These are phyloP conservation scores for Aureobasidium namibiae DNA, from an alignment of 2,329 filamentous ascomycete genomes.

Conservation along the genomic window DNA sequence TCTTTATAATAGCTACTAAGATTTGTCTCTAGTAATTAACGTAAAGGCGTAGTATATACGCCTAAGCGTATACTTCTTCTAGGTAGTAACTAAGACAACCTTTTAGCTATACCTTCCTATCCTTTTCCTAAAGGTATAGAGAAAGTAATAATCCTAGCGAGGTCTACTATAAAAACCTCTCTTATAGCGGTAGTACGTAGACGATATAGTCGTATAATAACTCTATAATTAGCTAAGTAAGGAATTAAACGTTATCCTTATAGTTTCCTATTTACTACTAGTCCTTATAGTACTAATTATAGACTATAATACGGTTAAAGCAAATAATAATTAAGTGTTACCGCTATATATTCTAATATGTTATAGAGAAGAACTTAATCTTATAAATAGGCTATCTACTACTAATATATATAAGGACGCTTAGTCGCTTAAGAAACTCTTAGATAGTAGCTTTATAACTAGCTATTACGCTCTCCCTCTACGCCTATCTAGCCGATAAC, in stretches of 20 bases:
- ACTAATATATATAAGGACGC: not conserved
- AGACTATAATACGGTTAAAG: not conserved
- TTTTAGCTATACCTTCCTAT: not conserved
- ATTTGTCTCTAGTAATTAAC: not conserved
- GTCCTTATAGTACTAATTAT: not conserved
- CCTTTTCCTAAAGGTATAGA: not conserved
- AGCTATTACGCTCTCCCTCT: not conserved
- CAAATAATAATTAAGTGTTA: not conserved
- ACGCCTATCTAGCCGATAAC: not conserved
- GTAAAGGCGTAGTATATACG: not conserved
- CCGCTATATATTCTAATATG: not conserved
- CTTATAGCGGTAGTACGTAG: not conserved
- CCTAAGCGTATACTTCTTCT: not conserved
- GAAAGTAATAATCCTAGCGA: not conserved
- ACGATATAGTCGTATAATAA: not conserved
- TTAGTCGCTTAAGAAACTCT: not conserved
- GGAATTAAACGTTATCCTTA: not conserved
- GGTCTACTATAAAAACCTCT: not conserved
- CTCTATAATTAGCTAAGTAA: not conserved
- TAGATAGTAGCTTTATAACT: not conserved
- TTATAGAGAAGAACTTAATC: not conserved
- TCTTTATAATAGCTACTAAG: not conserved
- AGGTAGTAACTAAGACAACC: not conserved
- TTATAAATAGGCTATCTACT: not conserved
- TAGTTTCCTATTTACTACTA: not conserved